phyloP scores from a whole-genome alignment of 768 basidiomycete genomes.

The Lactifluus volemus region DNA sequence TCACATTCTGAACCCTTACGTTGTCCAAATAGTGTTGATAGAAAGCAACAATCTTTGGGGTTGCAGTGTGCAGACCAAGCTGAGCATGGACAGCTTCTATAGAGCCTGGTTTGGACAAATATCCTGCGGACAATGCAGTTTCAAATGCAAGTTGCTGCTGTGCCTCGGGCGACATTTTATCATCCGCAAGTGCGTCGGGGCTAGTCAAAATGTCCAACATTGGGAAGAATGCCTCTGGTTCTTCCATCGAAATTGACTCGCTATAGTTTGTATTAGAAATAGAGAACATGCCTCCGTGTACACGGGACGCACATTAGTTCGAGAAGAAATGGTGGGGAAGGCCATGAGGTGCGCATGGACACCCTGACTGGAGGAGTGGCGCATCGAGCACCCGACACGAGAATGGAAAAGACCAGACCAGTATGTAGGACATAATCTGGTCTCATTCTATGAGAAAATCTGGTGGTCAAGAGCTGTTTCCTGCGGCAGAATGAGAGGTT shows the following conservation, averaged over 20 bases:
- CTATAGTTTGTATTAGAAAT: conserved; percentile 33
- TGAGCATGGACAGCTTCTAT: conserved; percentile 57
- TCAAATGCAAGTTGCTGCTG: conserved; percentile 48
- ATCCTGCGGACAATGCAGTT: conserved; percentile 37
- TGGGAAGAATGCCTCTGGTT: conserved; percentile 66
- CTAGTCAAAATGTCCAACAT: conserved; percentile 58
- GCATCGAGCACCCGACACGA: background rate
- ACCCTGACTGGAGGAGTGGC: conserved; percentile 29
- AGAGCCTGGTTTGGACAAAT: conserved; percentile 41
- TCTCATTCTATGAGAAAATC: conserved; percentile 1
- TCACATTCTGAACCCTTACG: conserved; percentile 24
- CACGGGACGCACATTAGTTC: conserved; percentile 4
- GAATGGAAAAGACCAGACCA: background rate
- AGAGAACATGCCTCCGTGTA: background rate
- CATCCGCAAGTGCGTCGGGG: conserved; percentile 32
- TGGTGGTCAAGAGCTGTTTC: background rate
- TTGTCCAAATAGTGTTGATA: conserved; percentile 57
- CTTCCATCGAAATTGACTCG: conserved; percentile 72
- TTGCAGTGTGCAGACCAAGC: conserved; percentile 68
- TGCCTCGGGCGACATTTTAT: conserved; percentile 38
- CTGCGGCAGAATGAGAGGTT: background rate
- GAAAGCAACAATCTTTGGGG: conserved; percentile 78
- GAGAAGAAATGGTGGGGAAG: conserved; percentile 23
- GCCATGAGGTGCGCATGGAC: conserved; percentile 31
- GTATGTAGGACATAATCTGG: background rate